These are phyloP conservation scores for Heritiera littoralis DNA, from an alignment of 345 rosid genomes.

Conservation along the genomic window DNA sequence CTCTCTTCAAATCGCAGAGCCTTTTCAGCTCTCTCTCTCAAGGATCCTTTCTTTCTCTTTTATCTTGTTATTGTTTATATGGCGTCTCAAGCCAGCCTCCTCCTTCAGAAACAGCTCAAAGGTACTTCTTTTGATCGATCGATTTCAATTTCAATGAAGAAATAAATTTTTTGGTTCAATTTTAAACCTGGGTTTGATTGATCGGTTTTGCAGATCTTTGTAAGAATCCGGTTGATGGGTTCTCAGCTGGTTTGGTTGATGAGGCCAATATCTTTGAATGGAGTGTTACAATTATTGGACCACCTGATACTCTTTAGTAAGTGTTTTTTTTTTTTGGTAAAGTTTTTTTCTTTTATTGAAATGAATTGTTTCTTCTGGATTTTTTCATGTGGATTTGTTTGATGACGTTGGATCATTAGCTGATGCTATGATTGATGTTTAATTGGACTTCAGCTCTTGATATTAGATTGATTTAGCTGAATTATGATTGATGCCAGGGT, in stretches of 20 bases:
- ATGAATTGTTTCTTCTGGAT: neutral
- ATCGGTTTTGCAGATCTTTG: conserved; percentile 83
- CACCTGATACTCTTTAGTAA: conserved; percentile 94
- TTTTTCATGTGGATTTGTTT: conserved; percentile 13
- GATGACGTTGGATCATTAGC: conserved; percentile 18
- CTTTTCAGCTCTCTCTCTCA: conserved; percentile 14
- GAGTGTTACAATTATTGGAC: conserved; percentile 94
- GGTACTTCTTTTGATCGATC: conserved; percentile 36
- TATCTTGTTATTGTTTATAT: conserved; percentile 13
- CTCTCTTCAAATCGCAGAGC: conserved; percentile 7
- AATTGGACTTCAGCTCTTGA: neutral
- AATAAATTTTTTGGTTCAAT: neutral
- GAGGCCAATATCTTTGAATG: conserved; percentile 92
- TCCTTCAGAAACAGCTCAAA: conserved; percentile 92
- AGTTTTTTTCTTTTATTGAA: neutral
- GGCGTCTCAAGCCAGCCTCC: conserved; percentile 90
- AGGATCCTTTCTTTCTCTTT: neutral
- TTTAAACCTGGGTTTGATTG: conserved; percentile 24
- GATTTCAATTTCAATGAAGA: neutral
- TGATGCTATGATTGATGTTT: neutral
- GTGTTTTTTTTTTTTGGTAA: conserved; percentile 18
- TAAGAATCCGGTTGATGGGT: conserved; percentile 92
- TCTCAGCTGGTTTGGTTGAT: conserved; percentile 95
- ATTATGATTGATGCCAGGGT: neutral
- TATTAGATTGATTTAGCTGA: conserved; percentile 7